Base-by-base conservation (phyloP, 805 yeast species). In the Monosporozyma yasuniensis region DNA sequence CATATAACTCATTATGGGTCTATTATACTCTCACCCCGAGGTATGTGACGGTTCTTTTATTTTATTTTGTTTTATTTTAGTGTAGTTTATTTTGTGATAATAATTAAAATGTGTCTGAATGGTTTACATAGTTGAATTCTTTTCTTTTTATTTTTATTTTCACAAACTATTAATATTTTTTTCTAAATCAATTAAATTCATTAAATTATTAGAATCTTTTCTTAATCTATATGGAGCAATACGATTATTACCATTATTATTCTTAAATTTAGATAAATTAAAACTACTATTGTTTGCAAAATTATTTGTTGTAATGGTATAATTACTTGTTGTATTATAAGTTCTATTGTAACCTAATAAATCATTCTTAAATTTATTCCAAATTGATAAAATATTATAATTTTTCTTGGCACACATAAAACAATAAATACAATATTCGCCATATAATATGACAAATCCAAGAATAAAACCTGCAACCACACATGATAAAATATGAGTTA, bases 401-500 rank as follows among this genome's bases (percentile, higher is more conserved):
- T 43, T 42, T 21, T 46, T 47, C 25, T 42, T 44, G 39, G 48
- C 30, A 43, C 52, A 51, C 22, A 53, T 44, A 68, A 69, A 69
- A 38, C 65, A 54, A 53, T 74, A 74, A 10, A 77, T 55, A 41
- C 69, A 56, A 54, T 72, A 77, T 60, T 78, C 82, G 2, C 68
- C 60, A 49, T 64, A 72, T 19, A 78, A 60, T 7, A 78, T 54
- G 3, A 67, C 43, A 27, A 69, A 68, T 3, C 81, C 89, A 30
- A 82, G 58, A 9, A 77, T 49, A 55, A 84, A 81, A 0, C 96
- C 95, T 9, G 77, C 78, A 39, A 84, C 60, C 1, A 87, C 86
- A 25, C 88, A 82, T 34, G 83, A 66, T 8, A 79, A 73, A 54
- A 89, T 78, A 67, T 89, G 96, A 53, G 78, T 74, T 19, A 85